These are phyloP conservation scores for Colletotrichum sp. DNA, from an alignment of 2,329 filamentous ascomycete genomes.

Conservation along the genomic window DNA sequence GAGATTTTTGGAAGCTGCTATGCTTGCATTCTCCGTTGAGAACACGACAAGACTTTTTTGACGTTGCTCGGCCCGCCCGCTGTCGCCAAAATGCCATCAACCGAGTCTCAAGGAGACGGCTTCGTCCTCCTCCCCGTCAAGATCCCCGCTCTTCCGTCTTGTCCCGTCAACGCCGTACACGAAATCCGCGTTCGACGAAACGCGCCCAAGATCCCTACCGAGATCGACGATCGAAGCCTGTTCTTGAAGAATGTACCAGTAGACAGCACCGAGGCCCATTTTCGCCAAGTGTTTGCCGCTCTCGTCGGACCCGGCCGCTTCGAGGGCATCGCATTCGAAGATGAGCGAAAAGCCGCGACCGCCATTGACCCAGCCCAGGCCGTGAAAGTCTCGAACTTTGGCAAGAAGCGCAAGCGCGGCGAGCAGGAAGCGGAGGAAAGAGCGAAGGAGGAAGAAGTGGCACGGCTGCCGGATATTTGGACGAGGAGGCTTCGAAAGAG, in stretches of 20 bases:
- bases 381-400: constrained; percentile 40
- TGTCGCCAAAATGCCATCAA: constrained; percentile 29
- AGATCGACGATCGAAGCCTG: constrained; percentile 77
- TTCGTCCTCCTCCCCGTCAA: constrained; percentile 74
- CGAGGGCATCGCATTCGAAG: constrained; percentile 78
- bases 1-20: not conserved
- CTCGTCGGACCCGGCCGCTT: constrained; percentile 81
- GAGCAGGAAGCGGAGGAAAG: constrained; percentile 64
- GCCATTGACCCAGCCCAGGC: constrained; percentile 51
- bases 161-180: constrained; percentile 69
- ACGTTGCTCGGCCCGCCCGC: not conserved
- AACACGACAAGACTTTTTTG: constrained; percentile 1
- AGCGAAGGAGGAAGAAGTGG: constrained; percentile 61
- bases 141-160: constrained; percentile 68
- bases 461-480: constrained; percentile 75
- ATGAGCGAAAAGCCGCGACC: constrained; percentile 50
- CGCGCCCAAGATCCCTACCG: constrained; percentile 76
- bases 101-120: constrained; percentile 44
- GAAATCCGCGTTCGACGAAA: constrained; percentile 89
- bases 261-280: constrained; percentile 79
- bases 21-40: not conserved
- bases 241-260: constrained; percentile 91
- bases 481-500: constrained; percentile 71
- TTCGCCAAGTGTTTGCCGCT: constrained; percentile 76
- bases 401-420: constrained; percentile 58